Conservation (phyloP, 805 yeast genomes). For the Kodamaea nitidulidarum region DNA sequence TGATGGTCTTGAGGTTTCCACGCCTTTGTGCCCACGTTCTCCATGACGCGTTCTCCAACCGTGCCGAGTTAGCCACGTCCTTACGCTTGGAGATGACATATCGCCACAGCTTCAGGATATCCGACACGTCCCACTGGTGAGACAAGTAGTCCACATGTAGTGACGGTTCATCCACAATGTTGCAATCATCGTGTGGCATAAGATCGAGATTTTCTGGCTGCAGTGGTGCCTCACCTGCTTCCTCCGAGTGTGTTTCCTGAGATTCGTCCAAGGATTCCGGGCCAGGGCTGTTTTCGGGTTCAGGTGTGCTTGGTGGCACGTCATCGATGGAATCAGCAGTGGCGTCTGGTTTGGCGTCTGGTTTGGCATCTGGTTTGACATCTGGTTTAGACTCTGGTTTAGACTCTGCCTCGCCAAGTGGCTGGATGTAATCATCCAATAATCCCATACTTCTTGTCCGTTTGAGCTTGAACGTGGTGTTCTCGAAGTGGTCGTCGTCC, state of each 20-base stretch:
- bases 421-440: constrained; percentile 63
- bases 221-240: too few relatives aligned
- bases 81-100: constrained; percentile 80
- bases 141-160: constrained; percentile 93
- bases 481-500: constrained; percentile 65
- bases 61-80: constrained; percentile 58
- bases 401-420: constrained; percentile 13
- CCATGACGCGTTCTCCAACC: constrained; percentile 87
- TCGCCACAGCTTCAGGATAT: constrained; percentile 93
- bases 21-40: constrained; percentile 90
- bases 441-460: constrained; percentile 81
- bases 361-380: too few relatives aligned
- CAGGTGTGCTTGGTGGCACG: too few relatives aligned
- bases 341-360: too few relatives aligned
- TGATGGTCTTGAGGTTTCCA: constrained; percentile 64
- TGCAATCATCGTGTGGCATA: constrained; percentile 80
- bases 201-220: constrained; percentile 26
- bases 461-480: constrained; percentile 68
- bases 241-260: too few relatives aligned
- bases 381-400: too few relatives aligned
- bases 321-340: too few relatives aligned
- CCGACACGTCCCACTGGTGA: constrained; percentile 93
- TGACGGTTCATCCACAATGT: constrained; percentile 73
- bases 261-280: too few relatives aligned
- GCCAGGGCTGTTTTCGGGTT: neutral